Conservation (phyloP, 441 rosid species). For the Jatropha podagrica region DNA sequence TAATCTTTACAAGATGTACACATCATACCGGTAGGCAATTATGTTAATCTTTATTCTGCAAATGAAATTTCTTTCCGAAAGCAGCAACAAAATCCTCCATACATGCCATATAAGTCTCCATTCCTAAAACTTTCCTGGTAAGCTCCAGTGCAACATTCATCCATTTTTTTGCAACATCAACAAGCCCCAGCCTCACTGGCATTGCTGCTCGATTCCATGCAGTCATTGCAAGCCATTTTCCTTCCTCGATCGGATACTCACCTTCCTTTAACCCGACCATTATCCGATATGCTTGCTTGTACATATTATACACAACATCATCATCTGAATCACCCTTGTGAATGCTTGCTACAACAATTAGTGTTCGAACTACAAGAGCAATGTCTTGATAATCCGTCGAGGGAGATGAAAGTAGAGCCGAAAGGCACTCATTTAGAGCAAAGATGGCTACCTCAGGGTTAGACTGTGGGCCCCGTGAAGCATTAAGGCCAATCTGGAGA, state of each 20-base stretch:
- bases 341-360: constrained; percentile 58
- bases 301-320: constrained; percentile 53
- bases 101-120: constrained; percentile 75
- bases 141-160: constrained; percentile 66
- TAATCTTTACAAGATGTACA: constrained; percentile 5
- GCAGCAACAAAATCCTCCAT: constrained; percentile 72
- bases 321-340: constrained; percentile 72
- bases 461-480: constrained; percentile 58
- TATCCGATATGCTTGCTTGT: constrained; percentile 79
- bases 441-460: constrained; percentile 71
- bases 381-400: constrained; percentile 63
- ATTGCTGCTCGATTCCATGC: constrained; percentile 92
- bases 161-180: constrained; percentile 78
- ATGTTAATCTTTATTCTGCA: constrained; percentile 30
- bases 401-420: constrained; percentile 64
- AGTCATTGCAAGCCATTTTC: constrained; percentile 89
- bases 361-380: constrained; percentile 67
- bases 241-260: constrained; percentile 86
- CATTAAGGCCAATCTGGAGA: constrained; percentile 73
- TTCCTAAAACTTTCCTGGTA: constrained; percentile 63
- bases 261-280: constrained; percentile 90
- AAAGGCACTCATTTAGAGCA: constrained; percentile 73
- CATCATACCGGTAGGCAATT: constrained; percentile 2
- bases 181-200: constrained; percentile 64
- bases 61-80: constrained; percentile 42